A percentile compares a stretch with the other conserved stretches of the same genome.
These are phyloP conservation scores for Colletotrichum plurivorum DNA, from an alignment of 2,329 filamentous ascomycete species.

Conservation along the genomic window DNA sequence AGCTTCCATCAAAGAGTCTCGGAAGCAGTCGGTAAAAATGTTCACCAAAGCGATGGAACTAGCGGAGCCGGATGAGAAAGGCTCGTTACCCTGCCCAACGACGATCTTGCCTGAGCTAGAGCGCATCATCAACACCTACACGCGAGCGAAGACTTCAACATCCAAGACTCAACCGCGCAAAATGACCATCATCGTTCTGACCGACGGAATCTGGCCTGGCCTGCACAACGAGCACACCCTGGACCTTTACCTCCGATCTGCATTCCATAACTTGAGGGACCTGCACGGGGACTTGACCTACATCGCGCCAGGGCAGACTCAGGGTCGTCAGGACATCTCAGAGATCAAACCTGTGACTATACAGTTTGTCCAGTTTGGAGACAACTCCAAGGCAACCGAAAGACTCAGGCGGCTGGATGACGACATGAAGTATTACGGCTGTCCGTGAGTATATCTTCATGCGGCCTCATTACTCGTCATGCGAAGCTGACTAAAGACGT, in stretches of 20 bases:
- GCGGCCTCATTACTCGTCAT: not conserved
- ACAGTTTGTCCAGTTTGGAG: conserved; percentile 49
- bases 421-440: conserved; percentile 3
- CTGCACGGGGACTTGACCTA: not conserved
- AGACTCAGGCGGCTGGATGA: conserved; percentile 41
- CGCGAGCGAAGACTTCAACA: not conserved
- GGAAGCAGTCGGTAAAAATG: not conserved
- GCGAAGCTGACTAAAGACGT: not conserved
- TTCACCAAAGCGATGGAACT: conserved; percentile 4
- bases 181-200: conserved; percentile 22
- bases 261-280: conserved; percentile 4
- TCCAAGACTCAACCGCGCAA: not conserved
- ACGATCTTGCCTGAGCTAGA: conserved; percentile 11
- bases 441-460: conserved; percentile 16
- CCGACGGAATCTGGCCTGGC: conserved; percentile 16
- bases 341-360: conserved; percentile 45
- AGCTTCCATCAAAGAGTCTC: not conserved
- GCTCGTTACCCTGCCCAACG: not conserved
- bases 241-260: not conserved
- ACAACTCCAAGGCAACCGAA: conserved; percentile 41
- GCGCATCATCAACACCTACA: conserved; percentile 27
- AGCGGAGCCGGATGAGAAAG: not conserved
- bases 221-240: not conserved
- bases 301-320: not conserved
- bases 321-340: conserved; percentile 8